phyloP scores from a whole-genome alignment of 257 asterid species.

The Salvia miltiorrhiza region DNA sequence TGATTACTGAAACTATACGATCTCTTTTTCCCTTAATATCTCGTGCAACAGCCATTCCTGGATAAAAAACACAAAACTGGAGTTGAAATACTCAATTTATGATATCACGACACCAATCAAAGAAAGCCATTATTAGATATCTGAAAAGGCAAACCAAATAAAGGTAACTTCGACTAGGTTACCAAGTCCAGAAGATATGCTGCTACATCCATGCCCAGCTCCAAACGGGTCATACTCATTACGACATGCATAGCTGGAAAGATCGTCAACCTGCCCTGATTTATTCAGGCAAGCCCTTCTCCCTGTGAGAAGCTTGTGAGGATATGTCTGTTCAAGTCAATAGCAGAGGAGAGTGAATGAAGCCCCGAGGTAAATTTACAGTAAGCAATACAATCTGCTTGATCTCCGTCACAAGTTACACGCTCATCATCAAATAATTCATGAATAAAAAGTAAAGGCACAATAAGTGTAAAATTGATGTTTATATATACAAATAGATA shows the following conservation, averaged over 20 bases:
- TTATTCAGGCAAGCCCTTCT: constrained; percentile 46
- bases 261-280: constrained; percentile 31
- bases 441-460: background rate
- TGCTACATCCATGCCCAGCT: constrained; percentile 90
- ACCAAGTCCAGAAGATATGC: constrained; percentile 96
- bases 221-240: constrained; percentile 61
- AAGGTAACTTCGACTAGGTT: constrained; percentile 16
- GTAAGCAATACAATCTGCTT: background rate
- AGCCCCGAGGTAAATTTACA: background rate
- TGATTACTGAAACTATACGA: constrained; percentile 80
- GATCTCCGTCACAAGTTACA: too few species aligned
- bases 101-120: background rate
- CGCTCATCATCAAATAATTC: too few species aligned
- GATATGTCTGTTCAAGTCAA: constrained; percentile 56
- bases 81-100: background rate
- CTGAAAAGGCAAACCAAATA: background rate
- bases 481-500: background rate
- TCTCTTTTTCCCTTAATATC: constrained; percentile 77
- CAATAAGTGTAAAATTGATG: background rate
- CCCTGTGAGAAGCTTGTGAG: constrained; percentile 93
- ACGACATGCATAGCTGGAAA: constrained; percentile 32
- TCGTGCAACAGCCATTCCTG: constrained; percentile 93
- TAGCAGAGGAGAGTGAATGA: constrained; percentile 7
- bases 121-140: background rate
- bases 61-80: background rate